Percentiles rank a stretch among this genome's conserved stretches.
These are phyloP conservation scores for Solanum pimpinellifolium DNA, from an alignment of 257 asterid species.

Conservation along the genomic window DNA sequence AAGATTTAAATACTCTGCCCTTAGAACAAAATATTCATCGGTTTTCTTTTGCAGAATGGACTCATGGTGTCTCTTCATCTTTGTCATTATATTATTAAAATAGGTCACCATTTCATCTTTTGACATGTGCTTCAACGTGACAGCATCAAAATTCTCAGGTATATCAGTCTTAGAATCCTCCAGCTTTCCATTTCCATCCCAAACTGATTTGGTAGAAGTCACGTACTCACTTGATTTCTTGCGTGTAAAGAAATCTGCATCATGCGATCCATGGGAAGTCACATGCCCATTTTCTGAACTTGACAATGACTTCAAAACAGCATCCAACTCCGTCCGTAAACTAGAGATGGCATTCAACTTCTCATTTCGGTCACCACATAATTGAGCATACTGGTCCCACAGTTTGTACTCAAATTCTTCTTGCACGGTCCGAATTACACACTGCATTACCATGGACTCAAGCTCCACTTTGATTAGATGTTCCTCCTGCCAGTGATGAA, in stretches of 20 bases:
- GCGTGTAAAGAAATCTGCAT: conserved; percentile 37
- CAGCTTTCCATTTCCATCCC: conserved; percentile 48
- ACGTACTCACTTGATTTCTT: conserved; percentile 31
- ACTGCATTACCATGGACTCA: conserved; percentile 41
- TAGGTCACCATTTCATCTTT: conserved; percentile 44
- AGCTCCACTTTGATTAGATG: conserved; percentile 22
- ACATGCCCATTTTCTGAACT: conserved; percentile 34
- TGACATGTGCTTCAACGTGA: conserved; percentile 41
- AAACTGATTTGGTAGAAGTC: conserved; percentile 13
- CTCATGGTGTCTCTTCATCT: conserved; percentile 74
- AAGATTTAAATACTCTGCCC: conserved; percentile 42
- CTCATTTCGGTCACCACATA: conserved; percentile 34
- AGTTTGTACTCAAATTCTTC: conserved; percentile 40
- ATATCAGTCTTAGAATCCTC: conserved; percentile 34
- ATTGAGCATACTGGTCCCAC: conserved; percentile 29
- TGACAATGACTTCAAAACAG: conserved; percentile 46
- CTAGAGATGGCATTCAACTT: conserved; percentile 50
- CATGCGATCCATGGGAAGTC: conserved; percentile 49
- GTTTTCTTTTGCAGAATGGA: conserved; percentile 49
- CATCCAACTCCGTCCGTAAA: conserved; percentile 48
- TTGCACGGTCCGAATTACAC: conserved; percentile 24
- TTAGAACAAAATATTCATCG: conserved; percentile 51
- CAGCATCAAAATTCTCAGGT: conserved; percentile 48
- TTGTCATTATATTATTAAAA: conserved; percentile 48
- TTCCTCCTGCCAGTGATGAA: conserved; percentile 31